Base-by-base conservation (phyloP, 1,139 yeast species). In the Blastobotrys elegans region DNA sequence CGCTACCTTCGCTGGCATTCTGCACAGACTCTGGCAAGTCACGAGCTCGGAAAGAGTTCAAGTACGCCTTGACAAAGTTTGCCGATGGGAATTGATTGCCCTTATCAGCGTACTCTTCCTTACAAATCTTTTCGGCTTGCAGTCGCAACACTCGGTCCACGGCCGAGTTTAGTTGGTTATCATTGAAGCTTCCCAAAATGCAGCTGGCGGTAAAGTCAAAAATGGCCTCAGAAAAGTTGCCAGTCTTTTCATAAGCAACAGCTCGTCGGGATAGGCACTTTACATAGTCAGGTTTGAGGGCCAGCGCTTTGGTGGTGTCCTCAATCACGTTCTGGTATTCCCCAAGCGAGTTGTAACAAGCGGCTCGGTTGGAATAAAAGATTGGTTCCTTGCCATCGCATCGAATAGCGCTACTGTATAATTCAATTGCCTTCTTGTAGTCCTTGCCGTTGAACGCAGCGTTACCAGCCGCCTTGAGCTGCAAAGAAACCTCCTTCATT, bases 311-410 rank as follows among this genome's bases (percentile, higher is more conserved):
- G 27, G 96, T 80, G 50, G 96, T 84, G 66, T 88, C 96, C 58
- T 81, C 86, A 56, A 94, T 77, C 40, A 89, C 96, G 62, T 87
- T 82, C 58, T 85, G 87, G 63, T 79, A 82, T 55, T 89, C 79
- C 52, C 81, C 79, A 57, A 86, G 73, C 17, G 95, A 87, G 48
- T 89, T 85, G 69, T 86, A 87, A 70, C 97, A 92, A 17, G 98
- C 98, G 22, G 97, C 89, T 69, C 96, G 79, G 73, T 90, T 90
- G 53, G 97, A 88, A 71, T 84, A 90, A 70, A 79, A 92, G 38
- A 90, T 85, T 14, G 97, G 90, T 66, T 92, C 97, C 55, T 74
- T 69, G 63, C 82, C 81, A 53, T 61, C 57, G 62, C 88, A 75
- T 52, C 74, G 67, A 59, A 94, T 74, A 13, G 98, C 97, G 51